phyloP scores from a whole-genome alignment of 192 early-diverging fungal species.

The Umbelopsis sp. region DNA sequence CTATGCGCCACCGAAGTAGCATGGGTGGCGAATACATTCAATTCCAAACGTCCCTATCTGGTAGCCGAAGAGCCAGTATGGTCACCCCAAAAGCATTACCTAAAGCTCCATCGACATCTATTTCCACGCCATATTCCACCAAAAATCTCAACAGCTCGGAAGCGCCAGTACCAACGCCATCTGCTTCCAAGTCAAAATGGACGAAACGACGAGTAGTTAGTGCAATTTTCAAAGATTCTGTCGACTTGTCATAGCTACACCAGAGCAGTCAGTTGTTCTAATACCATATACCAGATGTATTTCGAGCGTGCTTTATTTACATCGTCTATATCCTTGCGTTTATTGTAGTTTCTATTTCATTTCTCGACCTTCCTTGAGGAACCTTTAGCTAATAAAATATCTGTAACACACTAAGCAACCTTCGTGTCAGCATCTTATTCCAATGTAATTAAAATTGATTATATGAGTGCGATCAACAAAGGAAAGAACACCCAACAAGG shows the following conservation, averaged over 20 bases:
- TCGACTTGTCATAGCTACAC: not conserved
- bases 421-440: not conserved
- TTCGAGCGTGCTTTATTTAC: not conserved
- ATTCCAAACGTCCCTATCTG: slow-evolving; percentile 4
- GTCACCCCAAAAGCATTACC: not conserved
- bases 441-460: not conserved
- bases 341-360: not conserved
- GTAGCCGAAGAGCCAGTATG: not conserved
- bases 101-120: not conserved
- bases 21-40: slow-evolving; percentile 17
- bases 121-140: not conserved
- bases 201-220: not conserved
- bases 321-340: not conserved
- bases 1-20: slow-evolving; percentile 14
- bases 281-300: slow-evolving; percentile 2
- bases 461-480: not conserved
- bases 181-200: slow-evolving; percentile 9
- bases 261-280: not conserved
- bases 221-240: not conserved
- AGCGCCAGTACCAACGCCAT: not conserved
- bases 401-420: slow-evolving; percentile 8
- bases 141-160: not conserved
- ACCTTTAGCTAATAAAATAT: slow-evolving; percentile 9
- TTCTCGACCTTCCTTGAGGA: slow-evolving; percentile 1
- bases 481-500: not conserved